Evolutionary conservation across 495 filamentous ascomycete species (phyloP), one percentile per base, ranked within the genome.

Genomic region (Immersiella caudata): DNA sequence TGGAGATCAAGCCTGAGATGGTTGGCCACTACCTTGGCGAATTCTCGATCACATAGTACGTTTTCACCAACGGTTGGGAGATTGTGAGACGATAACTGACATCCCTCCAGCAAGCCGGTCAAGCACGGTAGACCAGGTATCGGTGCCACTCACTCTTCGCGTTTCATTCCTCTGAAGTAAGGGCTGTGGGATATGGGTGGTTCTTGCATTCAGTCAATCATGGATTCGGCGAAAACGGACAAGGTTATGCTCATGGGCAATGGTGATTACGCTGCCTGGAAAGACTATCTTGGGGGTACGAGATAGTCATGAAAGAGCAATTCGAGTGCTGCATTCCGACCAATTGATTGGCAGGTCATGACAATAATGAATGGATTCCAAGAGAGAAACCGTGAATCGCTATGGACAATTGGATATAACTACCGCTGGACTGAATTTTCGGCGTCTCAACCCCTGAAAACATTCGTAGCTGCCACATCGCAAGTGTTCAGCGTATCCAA

Each of bases 91-190:
- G 46, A 74, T 9, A 49, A 20, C 79, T 79, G 69, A 79, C 73
- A 78, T 83, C 25, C 81, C 67, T 67, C 67, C 77, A 97, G 93
- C 90, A 96, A 95, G 85, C 95, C 95, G 74, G 95, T 99, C 87
- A 99, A 98, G 92, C 95, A 99, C 90, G 95, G 95, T 89, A 86
- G 95, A 84, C 95, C 95, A 76, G 95, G 95, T 97, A 99, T 99
- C 83, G 95, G 95, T 94, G 95, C 95, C 76, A 99, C 95, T 72
- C 95, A 99, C 90, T 97, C 94, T 87, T 98, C 96, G 82, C 92
- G 95, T 88, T 98, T 98, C 88, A 98, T 98, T 88, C 94, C 94
- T 82, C 89, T 98, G 78, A 98, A 97, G 88, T 97, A 97, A 89
- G 87, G 78, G 64, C 67, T 62, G 59, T 69, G 74, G 78, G 71